Evolutionary conservation across 2,329 filamentous ascomycete genomes (phyloP).

Genomic region (Xylariaceae sp.): DNA sequence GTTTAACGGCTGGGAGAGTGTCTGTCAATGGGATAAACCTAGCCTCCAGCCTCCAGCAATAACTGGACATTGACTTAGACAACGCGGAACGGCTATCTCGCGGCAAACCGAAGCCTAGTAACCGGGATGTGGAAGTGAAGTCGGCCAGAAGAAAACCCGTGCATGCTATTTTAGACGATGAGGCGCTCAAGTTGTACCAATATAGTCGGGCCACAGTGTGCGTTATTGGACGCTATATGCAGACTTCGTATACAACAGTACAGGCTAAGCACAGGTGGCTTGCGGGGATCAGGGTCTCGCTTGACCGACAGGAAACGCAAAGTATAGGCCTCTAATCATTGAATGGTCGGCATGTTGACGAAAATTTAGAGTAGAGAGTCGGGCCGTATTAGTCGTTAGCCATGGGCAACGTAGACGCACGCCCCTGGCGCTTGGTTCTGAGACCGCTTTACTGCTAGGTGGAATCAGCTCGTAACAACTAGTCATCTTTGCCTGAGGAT

Average conservation of each 20-base stretch:
- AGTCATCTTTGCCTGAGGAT: slow-evolving; percentile 11
- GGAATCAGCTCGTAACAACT: neutral
- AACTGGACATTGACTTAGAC: neutral
- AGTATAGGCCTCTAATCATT: slow-evolving; percentile 5
- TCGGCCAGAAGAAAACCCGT: neutral
- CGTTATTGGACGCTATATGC: neutral
- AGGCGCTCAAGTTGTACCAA: slow-evolving; percentile 7
- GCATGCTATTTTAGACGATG: slow-evolving; percentile 7
- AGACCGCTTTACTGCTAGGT: slow-evolving; percentile 2
- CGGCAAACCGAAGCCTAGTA: neutral
- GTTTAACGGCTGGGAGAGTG: neutral
- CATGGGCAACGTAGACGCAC: neutral
- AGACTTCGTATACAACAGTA: slow-evolving; percentile 7
- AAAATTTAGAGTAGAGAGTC: slow-evolving; percentile 1
- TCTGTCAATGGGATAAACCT: neutral
- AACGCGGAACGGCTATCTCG: neutral
- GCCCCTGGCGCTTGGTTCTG: neutral
- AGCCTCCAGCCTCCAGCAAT: too few relatives aligned
- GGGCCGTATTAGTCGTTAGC: neutral
- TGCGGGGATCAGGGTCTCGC: slow-evolving; percentile 8
- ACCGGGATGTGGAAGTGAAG: neutral
- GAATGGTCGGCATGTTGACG: slow-evolving; percentile 1
- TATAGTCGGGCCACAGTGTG: slow-evolving; percentile 7
- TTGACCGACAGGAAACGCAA: slow-evolving; percentile 6
- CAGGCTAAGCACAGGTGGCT: slow-evolving; percentile 14